Evolutionary conservation across 352 stramenopile species (phyloP), one percentile per base, ranked within the genome.

Genomic region (Phytophthora ohioensis): DNA sequence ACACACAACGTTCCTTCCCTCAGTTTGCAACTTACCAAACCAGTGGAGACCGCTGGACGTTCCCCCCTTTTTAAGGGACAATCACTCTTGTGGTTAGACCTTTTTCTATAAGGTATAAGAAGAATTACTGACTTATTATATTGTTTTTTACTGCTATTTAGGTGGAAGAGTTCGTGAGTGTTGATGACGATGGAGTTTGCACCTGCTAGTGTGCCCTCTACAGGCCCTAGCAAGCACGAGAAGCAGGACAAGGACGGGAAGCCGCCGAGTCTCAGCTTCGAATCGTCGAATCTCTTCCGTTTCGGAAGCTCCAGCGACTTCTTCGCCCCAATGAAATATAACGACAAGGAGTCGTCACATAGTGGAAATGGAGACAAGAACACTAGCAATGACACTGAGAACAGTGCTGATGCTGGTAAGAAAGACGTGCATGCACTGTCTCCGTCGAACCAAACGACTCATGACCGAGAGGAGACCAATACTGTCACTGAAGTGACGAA

Each of bases 241-340:
- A 21, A 67, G 27, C 54, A 65, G 39, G 71, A 71, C 27, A 59
- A 59, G 34, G 35, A 71, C 56, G 38, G 57, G 57, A 47, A 53
- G 32, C 30, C 48, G 7, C 46, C 55, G 4, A 70, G 54, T 11
- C 60, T 85, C 12, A 63, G 57, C 67, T 88, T 88, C 32, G 80
- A 88, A 27, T 64, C 71, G 32, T 78, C 80, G 9, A 68, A 67
- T n/a, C 75, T 87, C 15, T 90, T 90, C 52, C 70, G 64, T 58
- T 87, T 87, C 55, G 75, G 75, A 11, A 75, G 69, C 43, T 64
- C 79, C 10, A 75, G 56, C 36, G 75, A 85, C 54, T 86, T 87
- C 56, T 87, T 89, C 47, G 69, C 69, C 8, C 69, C 74, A 34
- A 82, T 86, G 67, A 84, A 82, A 49, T 82, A 83, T 42, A 73